Evolutionary conservation across 2,329 filamentous ascomycete species (phyloP), one percentile per base, ranked within the genome.

Genomic region (Pseudocercospora eumusae): DNA sequence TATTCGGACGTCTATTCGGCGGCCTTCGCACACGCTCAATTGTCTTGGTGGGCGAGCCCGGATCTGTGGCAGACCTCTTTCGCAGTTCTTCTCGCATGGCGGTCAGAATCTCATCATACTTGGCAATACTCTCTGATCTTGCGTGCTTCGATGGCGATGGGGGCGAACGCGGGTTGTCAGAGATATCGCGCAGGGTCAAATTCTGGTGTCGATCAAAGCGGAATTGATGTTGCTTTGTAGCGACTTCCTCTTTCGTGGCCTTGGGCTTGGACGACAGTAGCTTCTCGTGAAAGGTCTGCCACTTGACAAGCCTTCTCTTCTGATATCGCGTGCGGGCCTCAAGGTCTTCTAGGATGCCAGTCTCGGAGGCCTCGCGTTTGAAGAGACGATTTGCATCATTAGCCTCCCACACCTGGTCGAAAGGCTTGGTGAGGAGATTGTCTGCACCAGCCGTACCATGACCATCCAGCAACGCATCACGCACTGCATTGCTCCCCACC

Each of bases 401-500:
- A 25, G 84, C 77, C 56, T 88, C 84, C 90, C 90, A 96, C 0
- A 95, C 84, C 8, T 85, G 80, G 28, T 90, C 84, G 65, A 93
- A 95, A 0, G 85, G 80, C 28, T 63, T 62, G n/a, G 61, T 65
- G 13, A 96, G 74, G n/a, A 95, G 78, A 0, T 81, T 83, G 63
- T 90, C 88, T 31, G 80, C 83, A 25, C 79, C 79, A 1, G 80
- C 76, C 7, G 79, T 79, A 20, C 80, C 79, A 50, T 91, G 88
- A 1, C 90, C 90, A 56, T 88, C 81, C 0, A 95, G 74, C 20
- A 96, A 77, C 1, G 85, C 81, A 53, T 91, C 84, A 69, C 91
- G 83, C 88, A 92, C 93, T 60, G 85, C 83, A 62, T 88, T 84
- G 70, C 88, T 86, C 1, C 91, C 92, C 13, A 90, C 81, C 92